phyloP scores from a whole-genome alignment of 257 asterid species.

The Solanum etuberosum region DNA sequence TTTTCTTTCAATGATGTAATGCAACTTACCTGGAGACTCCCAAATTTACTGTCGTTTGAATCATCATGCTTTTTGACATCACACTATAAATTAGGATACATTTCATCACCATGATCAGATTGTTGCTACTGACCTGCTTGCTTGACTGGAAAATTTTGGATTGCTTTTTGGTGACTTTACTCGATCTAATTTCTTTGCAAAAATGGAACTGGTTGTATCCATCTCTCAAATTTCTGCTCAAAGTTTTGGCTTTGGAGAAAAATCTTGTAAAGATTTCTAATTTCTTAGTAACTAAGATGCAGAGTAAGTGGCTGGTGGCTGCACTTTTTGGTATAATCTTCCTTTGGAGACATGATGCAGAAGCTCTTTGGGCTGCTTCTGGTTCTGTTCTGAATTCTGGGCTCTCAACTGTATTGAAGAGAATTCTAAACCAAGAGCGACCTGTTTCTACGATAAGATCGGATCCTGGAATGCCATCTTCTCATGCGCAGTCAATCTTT shows the following conservation, averaged over 20 bases:
- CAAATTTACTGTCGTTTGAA: neutral
- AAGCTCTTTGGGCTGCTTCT: conserved; percentile 57
- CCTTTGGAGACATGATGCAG: conserved; percentile 65
- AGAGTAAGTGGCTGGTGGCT: conserved; percentile 80
- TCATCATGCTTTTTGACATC: neutral
- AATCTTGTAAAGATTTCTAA: neutral
- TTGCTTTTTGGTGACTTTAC: neutral
- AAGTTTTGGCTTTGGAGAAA: neutral
- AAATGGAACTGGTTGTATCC: neutral
- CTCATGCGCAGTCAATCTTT: conserved; percentile 72
- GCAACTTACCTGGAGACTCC: neutral
- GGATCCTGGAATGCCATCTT: conserved; percentile 96
- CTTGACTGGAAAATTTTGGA: neutral
- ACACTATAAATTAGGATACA: neutral
- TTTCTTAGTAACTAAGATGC: conserved; percentile 4
- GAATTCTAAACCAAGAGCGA: conserved; percentile 59
- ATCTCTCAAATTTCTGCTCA: neutral
- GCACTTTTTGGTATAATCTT: conserved; percentile 22
- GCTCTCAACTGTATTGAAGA: conserved; percentile 45
- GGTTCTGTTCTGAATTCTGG: conserved; percentile 48
- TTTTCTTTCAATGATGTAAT: neutral
- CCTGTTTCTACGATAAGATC: conserved; percentile 54
- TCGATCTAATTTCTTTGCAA: neutral
- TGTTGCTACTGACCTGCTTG: neutral
- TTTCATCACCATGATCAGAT: neutral